Evolutionary conservation across 441 rosid species (phyloP), one percentile per base, ranked within the genome.

Genomic region (Raphanus hybrid): DNA sequence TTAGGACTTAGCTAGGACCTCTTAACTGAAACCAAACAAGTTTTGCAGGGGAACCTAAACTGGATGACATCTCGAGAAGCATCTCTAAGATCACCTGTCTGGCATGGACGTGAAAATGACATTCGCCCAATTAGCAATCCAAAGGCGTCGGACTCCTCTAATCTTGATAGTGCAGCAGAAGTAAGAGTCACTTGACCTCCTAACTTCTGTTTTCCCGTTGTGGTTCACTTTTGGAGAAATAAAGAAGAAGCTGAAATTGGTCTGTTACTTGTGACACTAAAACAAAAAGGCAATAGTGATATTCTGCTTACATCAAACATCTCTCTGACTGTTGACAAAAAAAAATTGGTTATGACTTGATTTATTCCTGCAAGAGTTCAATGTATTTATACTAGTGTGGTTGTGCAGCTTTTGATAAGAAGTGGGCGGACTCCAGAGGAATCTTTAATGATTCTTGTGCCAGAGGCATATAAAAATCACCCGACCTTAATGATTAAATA

Each of bases 61-160:
- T 96, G 99, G 99, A 96, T 96, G 99, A 97, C 89, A 85, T 96
- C 99, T 74, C 89, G 99, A 80, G 98, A 96, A 87, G 76, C 90
- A 78, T 87, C 96, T 64, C 78, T 96, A 78, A 91, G 86, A 81
- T 93, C 99, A 70, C 90, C 97, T 81, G 98, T 96, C 69, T 96
- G 99, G 99, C 87, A 71, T 79, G 98, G 96, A 58, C 94, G 98
- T 76, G 99, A 96, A 85, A 91, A 87, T 88, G 99, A 96, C 84
- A 91, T 96, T 80, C 89, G 98, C 80, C 99, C 99, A 79, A 92
- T 79, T 77, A 98, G 98, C 64, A 93, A 92, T 84, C 86, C 93
- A 60, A 96, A 88, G 89, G 99, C 97, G 26, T 96, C 99, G n/a
- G 98, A 96, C 84, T 96, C 99, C 1, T 92, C 98, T 64, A 96